Evolutionary conservation across 192 early-diverging fungal genomes (phyloP), one percentile per base, ranked within the genome.

Genomic region (Linnemannia hyalina): DNA sequence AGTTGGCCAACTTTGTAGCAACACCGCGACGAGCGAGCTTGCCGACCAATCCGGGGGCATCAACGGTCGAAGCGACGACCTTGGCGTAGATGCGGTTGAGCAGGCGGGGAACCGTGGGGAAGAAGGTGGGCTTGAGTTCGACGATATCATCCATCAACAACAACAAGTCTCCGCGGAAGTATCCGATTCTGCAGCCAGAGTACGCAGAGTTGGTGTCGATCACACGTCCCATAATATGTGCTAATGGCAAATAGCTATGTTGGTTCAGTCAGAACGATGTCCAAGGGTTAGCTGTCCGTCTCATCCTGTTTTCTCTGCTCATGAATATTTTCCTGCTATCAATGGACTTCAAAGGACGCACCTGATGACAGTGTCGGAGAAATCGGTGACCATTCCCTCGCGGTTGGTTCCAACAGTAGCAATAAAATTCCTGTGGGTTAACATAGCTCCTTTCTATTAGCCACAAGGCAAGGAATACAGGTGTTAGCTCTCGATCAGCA

Each of bases 241-340:
- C 96, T 52, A 98, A 89, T 16, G 97, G 97, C 82, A 99, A 92
- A 82, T 97, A 99, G 40, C 95, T 65, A 96, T 90, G 42, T 93
- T 88, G 16, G 91, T 72, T 82, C 92, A 92, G 11, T 10, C 11
- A 29, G 0, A 20, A 29, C n/a, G 55, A 41, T 54, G 36, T 36
- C 41, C 20, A 26, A 5, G 4, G 60, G 11, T 65, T 32, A 65
- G 29, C 6, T 57, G 8, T 23, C 44, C 2, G 13, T 13, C 44
- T 57, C 23, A 0, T 26, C 11, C 49, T 52, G 18, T 52, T 65
- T 29, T 32, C 26, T 35, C 35, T 63, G 4, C 32, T 47, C 42
- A 3, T 4, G 6, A 29, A 16, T 26, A 18, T 22, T n/a, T 23
- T 38, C 55, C 42, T 26, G 70, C 41, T 18, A 3, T 0, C 11